Conservation (phyloP, 139 green algal genomes). For the Chlorella sp. region DNA sequence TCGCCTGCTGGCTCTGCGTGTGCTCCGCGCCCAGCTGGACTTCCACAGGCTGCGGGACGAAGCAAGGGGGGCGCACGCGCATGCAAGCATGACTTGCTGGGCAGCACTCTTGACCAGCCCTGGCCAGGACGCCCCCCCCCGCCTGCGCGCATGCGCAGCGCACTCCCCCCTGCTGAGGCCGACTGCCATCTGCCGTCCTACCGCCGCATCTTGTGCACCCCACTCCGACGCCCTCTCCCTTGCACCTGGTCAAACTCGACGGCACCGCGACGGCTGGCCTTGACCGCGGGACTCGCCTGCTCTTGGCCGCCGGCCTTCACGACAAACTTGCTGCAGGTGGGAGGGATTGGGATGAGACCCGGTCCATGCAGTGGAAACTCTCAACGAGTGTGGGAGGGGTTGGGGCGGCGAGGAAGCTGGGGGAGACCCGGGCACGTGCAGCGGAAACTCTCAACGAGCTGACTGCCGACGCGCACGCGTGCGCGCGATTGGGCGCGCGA, state of each 20-base stretch:
- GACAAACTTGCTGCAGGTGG: conserved; percentile 6
- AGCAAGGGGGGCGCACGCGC: too few relatives aligned
- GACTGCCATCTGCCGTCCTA: too few relatives aligned
- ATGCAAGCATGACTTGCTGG: too few relatives aligned
- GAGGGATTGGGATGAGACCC: neutral
- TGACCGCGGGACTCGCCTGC: conserved; percentile 12
- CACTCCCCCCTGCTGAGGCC: too few relatives aligned
- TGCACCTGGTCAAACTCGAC: too few relatives aligned
- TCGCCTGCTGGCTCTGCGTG: neutral
- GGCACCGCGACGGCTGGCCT: conserved; percentile 17
- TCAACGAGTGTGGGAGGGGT: neutral
- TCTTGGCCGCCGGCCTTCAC: neutral
- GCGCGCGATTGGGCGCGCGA: neutral
- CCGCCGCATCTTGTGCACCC: too few relatives aligned
- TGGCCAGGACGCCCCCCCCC: too few relatives aligned
- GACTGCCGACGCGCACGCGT: neutral
- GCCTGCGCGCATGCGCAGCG: too few relatives aligned
- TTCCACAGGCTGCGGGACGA: conserved; percentile 12
- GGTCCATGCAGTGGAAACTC: neutral
- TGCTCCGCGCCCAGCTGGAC: conserved; percentile 1
- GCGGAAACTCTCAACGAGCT: neutral
- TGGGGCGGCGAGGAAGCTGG: neutral
- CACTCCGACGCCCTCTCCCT: too few relatives aligned
- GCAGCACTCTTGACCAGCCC: too few relatives aligned
- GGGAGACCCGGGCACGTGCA: neutral